Evolutionary conservation across 2,329 filamentous ascomycete species (phyloP), one percentile per base, ranked within the genome.

Genomic region (Xylariales sp.): DNA sequence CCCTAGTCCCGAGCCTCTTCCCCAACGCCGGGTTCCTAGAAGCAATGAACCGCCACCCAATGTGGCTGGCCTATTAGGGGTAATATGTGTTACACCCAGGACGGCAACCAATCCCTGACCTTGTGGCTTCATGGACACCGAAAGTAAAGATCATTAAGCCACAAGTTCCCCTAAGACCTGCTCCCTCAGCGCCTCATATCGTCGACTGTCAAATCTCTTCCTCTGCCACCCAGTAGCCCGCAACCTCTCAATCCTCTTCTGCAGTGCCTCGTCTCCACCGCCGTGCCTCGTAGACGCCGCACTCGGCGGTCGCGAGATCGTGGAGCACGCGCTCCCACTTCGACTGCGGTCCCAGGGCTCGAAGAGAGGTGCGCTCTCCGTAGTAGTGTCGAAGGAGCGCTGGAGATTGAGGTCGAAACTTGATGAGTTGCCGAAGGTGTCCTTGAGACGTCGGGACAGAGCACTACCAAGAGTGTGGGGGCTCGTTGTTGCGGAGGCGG

Each of bases 151-250:
- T n/a, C n/a, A n/a, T n/a, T 45, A 63, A 11, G 54, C 47, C 6
- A 44, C 51, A 31, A 80, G 58, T 51, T 80, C 77, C 2, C 69
- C 68, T 42, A 80, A 58, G 28, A 69, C 75, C 38, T 61, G 65
- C 50, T 74, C 71, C 11, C 73, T 62, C 7, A 80, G 61, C 15
- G 66, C 65, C 53, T 76, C 70, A 51, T 81, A 80, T 27, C 72
- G 65, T 32, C 61, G 57, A 5, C 62, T 60, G 46, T 81, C 71
- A 48, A 81, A 81, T 16, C 76, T 69, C 49, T 70, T 70, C 20
- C 77, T 62, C 51, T 68, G 68, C 76, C 77, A 80, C 3, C 75
- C 75, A 37, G 52, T 65, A n/a, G 68, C 68, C 15, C 74, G 69
- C 9, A 81, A 59, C 8, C 70, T 65, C 58, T 76, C 73, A 48